Base-by-base conservation (phyloP, 2,329 filamentous ascomycete species). In the Xylaria sp. region DNA sequence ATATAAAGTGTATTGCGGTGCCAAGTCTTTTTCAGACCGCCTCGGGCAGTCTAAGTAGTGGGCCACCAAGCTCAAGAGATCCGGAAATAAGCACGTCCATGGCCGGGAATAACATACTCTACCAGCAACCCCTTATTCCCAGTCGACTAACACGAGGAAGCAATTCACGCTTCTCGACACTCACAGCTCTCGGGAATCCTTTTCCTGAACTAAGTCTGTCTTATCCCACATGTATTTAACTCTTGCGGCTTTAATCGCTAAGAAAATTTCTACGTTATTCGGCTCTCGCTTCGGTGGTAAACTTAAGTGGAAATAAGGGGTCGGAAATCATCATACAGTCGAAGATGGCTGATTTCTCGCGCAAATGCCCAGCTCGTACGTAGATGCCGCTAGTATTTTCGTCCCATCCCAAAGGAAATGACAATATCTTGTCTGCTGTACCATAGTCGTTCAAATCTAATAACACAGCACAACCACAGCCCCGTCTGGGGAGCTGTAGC, bases 21-120 rank as follows among this genome's bases (percentile, higher is more conserved):
- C n/a, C n/a, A n/a, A n/a, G n/a, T n/a, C n/a, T n/a, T n/a, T n/a
- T n/a, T n/a, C n/a, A n/a, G n/a, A n/a, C n/a, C n/a, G n/a, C n/a
- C n/a, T n/a, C n/a, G n/a, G n/a, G n/a, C n/a, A n/a, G n/a, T n/a
- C n/a, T n/a, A n/a, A n/a, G n/a, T n/a, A 15, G 15, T n/a, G 41
- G 41, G 41, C 18, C 18, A 46, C 41, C 18, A n/a, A 46, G 50
- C 54, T 8, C 15, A n/a, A 32, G 55, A n/a, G 9, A 32, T 12
- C 23, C 63, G 63, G 63, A 60, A 34, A 59, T 65, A 65, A 65
- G 55, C 63, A 65, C 10, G 9, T 32, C 3, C 1, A 44, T 6
- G 37, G 10, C 39, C 55, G 55, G 55, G n/a, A 18, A 58, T 58
- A 58, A 58, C 9, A 8, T 3, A 18, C 2, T 20, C 46, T 48